A percentile compares a stretch with the other conserved stretches of the same genome.
These are phyloP conservation scores for Colletotrichum gigasporum DNA, from an alignment of 2,329 filamentous ascomycete genomes.

Conservation along the genomic window DNA sequence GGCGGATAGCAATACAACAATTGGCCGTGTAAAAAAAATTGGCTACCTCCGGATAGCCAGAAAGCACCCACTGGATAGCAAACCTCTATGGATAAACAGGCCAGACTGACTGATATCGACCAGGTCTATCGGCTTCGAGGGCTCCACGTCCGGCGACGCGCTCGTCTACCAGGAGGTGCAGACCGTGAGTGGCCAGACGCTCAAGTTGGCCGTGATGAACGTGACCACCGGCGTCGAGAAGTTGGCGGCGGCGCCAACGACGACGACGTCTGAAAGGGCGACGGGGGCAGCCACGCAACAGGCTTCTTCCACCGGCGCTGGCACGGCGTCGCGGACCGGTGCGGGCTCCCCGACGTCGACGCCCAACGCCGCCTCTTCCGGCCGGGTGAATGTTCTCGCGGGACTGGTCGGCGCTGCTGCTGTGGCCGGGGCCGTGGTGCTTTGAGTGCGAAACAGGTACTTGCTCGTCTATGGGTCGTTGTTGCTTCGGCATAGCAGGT, in stretches of 20 bases:
- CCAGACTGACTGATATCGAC: no score
- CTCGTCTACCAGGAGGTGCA: neutral
- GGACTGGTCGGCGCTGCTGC: constrained; percentile 45
- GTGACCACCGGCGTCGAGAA: constrained; percentile 50
- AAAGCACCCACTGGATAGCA: no score
- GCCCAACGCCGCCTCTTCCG: constrained; percentile 43
- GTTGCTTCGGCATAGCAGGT: neutral
- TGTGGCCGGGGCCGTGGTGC: constrained; percentile 44
- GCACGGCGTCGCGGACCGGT: no score
- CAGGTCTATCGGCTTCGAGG: constrained; percentile 2
- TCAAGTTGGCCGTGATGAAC: neutral
- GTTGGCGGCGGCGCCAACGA: constrained; percentile 35
- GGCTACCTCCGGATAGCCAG: no score
- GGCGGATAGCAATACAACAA: no score
- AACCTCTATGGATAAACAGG: no score
- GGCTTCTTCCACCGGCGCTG: neutral
- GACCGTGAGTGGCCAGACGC: neutral
- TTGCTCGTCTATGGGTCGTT: no score
- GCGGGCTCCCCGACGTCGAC: constrained; percentile 33
- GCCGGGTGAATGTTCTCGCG: constrained; percentile 46
- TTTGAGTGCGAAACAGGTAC: constrained; percentile 39
- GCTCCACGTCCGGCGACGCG: neutral
- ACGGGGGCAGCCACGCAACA: no score
- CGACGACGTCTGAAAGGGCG: constrained; percentile 15
- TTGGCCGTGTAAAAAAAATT: no score